Conservation (phyloP, 768 basidiomycete species). For the Rhodocollybia butyracea region DNA sequence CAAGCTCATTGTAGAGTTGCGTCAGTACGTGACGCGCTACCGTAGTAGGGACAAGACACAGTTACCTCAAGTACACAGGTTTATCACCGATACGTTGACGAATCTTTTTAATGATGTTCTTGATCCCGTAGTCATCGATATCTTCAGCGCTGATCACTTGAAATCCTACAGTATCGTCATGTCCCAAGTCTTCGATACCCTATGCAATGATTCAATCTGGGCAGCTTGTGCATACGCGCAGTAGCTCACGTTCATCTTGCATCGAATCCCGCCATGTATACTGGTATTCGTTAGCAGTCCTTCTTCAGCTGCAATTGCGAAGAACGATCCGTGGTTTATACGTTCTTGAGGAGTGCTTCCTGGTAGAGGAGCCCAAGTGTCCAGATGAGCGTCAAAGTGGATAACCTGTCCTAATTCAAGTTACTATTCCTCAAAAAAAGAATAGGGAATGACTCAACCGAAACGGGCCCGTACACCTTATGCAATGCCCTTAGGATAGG, state of each 20-base stretch:
- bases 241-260: constrained; percentile 40
- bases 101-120: constrained; percentile 53
- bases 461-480: constrained; percentile 64
- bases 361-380: constrained; percentile 47
- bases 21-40: neutral
- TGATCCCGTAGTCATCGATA: constrained; percentile 59
- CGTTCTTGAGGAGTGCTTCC: constrained; percentile 41
- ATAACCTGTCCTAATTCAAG: constrained; percentile 61
- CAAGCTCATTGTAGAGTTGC: constrained; percentile 27
- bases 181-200: constrained; percentile 45
- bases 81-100: constrained; percentile 51
- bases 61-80: constrained; percentile 60
- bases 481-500: constrained; percentile 67
- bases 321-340: constrained; percentile 69
- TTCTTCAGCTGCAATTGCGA: constrained; percentile 57
- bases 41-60: neutral
- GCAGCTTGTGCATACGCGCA: too few relatives aligned
- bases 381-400: constrained; percentile 65
- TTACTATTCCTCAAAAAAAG: too few relatives aligned
- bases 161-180: constrained; percentile 60
- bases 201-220: constrained; percentile 20
- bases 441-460: too few relatives aligned
- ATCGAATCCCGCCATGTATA: constrained; percentile 70
- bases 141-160: constrained; percentile 60
- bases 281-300: constrained; percentile 58